phyloP scores from a whole-genome alignment of 257 asterid genomes.

The Voacanga thouarsii region DNA sequence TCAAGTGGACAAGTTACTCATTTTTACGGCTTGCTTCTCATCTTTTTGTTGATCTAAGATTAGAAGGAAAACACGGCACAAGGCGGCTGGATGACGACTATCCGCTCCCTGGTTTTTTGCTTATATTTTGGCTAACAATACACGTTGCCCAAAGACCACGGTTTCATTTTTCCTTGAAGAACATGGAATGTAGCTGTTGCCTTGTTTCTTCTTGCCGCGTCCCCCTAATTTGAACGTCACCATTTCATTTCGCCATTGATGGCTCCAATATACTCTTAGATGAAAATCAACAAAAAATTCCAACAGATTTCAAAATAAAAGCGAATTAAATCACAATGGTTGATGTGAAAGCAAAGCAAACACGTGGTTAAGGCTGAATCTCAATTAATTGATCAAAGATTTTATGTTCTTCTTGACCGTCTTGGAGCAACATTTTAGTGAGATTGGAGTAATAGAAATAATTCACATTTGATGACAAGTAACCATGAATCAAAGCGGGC shows the following conservation, averaged over 20 bases:
- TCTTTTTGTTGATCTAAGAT: too few species aligned
- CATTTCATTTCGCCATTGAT: not conserved
- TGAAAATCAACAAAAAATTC: not conserved
- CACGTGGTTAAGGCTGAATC: too few species aligned
- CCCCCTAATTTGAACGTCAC: not conserved
- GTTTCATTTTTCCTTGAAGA: not conserved
- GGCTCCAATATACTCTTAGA: not conserved
- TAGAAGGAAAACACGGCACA: not conserved
- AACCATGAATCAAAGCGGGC: too few species aligned
- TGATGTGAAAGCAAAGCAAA: too few species aligned
- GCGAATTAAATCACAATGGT: not conserved
- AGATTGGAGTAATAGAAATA: too few species aligned
- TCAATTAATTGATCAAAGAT: too few species aligned
- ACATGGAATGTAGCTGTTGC: not conserved
- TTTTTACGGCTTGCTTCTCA: too few species aligned
- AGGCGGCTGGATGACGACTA: not conserved
- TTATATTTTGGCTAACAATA: not conserved
- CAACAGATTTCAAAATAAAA: not conserved
- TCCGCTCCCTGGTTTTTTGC: not conserved
- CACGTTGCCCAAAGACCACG: too few species aligned
- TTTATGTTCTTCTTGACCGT: too few species aligned
- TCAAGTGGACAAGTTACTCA: too few species aligned
- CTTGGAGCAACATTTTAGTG: too few species aligned
- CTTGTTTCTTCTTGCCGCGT: not conserved
- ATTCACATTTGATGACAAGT: too few species aligned